phyloP scores from a whole-genome alignment of 768 basidiomycete genomes.

The Paxillus ammoniavirescens region DNA sequence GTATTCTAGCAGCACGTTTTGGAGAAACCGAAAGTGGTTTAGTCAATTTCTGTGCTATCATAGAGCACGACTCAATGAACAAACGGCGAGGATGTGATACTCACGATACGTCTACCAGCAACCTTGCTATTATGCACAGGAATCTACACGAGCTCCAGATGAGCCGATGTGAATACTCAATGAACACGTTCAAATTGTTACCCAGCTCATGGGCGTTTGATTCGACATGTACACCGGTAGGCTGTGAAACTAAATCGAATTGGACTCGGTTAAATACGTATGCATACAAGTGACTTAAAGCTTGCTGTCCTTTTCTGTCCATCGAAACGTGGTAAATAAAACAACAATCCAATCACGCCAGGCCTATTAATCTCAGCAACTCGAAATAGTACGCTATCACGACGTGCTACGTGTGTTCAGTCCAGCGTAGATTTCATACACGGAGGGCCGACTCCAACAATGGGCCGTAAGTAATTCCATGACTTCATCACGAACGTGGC shows the following conservation, averaged over 20 bases:
- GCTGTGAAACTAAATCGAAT: neutral
- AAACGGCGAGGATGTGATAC: neutral
- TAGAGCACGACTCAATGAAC: neutral
- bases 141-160: neutral
- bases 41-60: slow-evolving; percentile 18
- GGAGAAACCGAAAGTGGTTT: slow-evolving; percentile 21
- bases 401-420: too few relatives aligned
- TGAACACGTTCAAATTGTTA: neutral
- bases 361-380: too few relatives aligned
- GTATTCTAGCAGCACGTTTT: slow-evolving; percentile 25
- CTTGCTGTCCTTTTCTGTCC: too few relatives aligned
- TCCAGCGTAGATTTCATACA: too few relatives aligned
- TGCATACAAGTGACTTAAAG: too few relatives aligned
- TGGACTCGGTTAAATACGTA: too few relatives aligned
- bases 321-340: too few relatives aligned
- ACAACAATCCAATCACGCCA: too few relatives aligned
- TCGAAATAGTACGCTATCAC: too few relatives aligned
- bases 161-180: neutral
- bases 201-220: neutral
- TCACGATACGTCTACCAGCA: neutral
- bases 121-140: neutral
- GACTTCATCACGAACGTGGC: too few relatives aligned
- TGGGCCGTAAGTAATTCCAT: too few relatives aligned
- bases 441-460: too few relatives aligned
- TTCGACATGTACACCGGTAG: neutral